phyloP scores from a whole-genome alignment of 2,329 filamentous ascomycete species.

The Beauveria australis region DNA sequence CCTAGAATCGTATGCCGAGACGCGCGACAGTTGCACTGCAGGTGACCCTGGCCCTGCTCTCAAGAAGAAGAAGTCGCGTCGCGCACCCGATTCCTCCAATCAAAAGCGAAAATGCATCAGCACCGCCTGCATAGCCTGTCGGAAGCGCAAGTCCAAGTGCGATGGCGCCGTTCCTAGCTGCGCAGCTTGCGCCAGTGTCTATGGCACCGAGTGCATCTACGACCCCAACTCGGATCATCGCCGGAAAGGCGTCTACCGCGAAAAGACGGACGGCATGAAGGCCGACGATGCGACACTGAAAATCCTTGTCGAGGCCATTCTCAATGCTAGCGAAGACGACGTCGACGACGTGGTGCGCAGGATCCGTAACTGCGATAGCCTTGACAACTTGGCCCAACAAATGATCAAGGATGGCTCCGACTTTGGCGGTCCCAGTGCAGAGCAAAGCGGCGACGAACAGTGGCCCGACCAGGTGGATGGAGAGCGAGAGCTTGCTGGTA shows the following conservation, averaged over 20 bases:
- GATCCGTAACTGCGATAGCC: slow-evolving; percentile 76
- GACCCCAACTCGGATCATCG: slow-evolving; percentile 94
- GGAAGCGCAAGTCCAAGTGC: slow-evolving; percentile 77
- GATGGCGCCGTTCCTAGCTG: slow-evolving; percentile 88
- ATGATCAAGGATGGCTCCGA: slow-evolving; percentile 29
- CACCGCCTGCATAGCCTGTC: slow-evolving; percentile 76
- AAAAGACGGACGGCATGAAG: slow-evolving; percentile 83
- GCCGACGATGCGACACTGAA: slow-evolving; percentile 81
- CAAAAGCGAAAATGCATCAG: slow-evolving; percentile 72
- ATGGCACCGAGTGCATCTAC: slow-evolving; percentile 84
- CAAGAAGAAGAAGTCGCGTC: slow-evolving; percentile 42
- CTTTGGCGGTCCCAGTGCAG: slow-evolving; percentile 17
- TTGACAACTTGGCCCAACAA: slow-evolving; percentile 47
- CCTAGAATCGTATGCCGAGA: not conserved
- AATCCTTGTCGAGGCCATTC: slow-evolving; percentile 83
- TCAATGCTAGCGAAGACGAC: slow-evolving; percentile 85
- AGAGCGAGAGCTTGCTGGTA: slow-evolving; percentile 79
- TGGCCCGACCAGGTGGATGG: slow-evolving; percentile 37
- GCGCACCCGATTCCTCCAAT: slow-evolving; percentile 36
- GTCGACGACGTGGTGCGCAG: slow-evolving; percentile 72
- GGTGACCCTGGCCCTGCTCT: slow-evolving; percentile 11
- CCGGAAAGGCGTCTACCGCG: slow-evolving; percentile 92
- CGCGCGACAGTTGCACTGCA: not conserved
- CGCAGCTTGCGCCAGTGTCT: slow-evolving; percentile 92
- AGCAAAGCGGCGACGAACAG: slow-evolving; percentile 32